phyloP scores from a whole-genome alignment of 441 rosid genomes.

The Kokia cookei region DNA sequence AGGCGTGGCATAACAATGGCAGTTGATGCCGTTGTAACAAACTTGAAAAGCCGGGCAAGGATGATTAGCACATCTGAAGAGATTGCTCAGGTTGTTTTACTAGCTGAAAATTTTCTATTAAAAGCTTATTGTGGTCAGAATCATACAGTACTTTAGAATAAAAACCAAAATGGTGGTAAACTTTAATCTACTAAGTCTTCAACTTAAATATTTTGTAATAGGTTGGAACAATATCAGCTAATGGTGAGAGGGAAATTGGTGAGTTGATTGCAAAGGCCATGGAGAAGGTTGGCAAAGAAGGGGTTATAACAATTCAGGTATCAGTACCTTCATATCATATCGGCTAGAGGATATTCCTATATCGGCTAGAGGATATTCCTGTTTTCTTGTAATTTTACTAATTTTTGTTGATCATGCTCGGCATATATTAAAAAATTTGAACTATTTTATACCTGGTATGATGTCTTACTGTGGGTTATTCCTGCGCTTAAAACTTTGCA shows the following conservation, averaged over 20 bases:
- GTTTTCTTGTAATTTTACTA: not conserved
- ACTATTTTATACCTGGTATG: not conserved
- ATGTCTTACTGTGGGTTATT: not conserved
- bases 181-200: not conserved
- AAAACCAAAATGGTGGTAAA: not conserved
- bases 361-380: not conserved
- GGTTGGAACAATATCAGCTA: slow-evolving; percentile 87
- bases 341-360: not conserved
- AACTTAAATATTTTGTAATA: slow-evolving; percentile 1
- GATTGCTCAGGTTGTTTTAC: slow-evolving; percentile 58
- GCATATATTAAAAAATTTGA: not conserved
- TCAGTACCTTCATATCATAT: not conserved
- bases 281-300: slow-evolving; percentile 95
- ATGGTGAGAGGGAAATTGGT: slow-evolving; percentile 91
- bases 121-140: not conserved
- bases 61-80: slow-evolving; percentile 97
- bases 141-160: not conserved
- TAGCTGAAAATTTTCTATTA: not conserved
- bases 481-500: slow-evolving; percentile 10
- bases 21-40: slow-evolving; percentile 79
- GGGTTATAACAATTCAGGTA: slow-evolving; percentile 85
- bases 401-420: not conserved
- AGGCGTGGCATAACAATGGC: slow-evolving; percentile 87
- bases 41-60: slow-evolving; percentile 70
- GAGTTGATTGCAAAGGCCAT: slow-evolving; percentile 89